Base-by-base conservation (phyloP, 768 basidiomycete species). In the Boletus sensibilis region DNA sequence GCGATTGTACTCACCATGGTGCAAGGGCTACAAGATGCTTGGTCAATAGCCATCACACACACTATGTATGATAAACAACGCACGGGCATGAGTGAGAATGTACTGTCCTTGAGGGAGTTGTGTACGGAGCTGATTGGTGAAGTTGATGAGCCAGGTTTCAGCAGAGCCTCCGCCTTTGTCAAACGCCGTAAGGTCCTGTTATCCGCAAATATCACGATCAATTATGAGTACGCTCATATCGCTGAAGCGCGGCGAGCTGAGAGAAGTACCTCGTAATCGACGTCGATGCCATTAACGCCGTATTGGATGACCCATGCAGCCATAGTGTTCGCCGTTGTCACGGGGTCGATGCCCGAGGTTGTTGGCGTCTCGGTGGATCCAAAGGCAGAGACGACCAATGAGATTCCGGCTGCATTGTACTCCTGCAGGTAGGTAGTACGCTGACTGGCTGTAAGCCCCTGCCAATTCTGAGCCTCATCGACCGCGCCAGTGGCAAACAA, bases 321-420 rank as follows among this genome's bases (percentile, higher is more conserved):
- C 64, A 83, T 71, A 6, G 68, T 71, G 56, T 75, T 73, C 1
- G 81, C 81, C 7, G 70, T 69, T 29, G 44, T 50, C 33, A 72
- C 69, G 2, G 81, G 72, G 54, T 81, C 72, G 5, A 63, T 61
- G 27, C 76, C 76, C 4, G 67, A 64, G 2, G 76, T 70, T 4
- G 79, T 82, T 2, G 81, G 81, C 1, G 70, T 68, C 52, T 72
- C 63, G 4, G 68, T 70, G 12, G 79, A 74, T 7, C 81, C 81
- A 58, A 85, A 85, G 4, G 73, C 75, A 43, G 82, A 81, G 5
- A 85, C 84, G 50, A 86, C 76, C 44, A 86, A 63, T 21, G 78
- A 79, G 65, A 85, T 83, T 20, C 84, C 84, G 7, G 83, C 82
- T 0, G 77, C 74, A 23, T 73, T 74, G 62, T 85, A 85, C 54